phyloP scores from a whole-genome alignment of 306 rosid genomes.

The Glycyrrhiza uralensis region DNA sequence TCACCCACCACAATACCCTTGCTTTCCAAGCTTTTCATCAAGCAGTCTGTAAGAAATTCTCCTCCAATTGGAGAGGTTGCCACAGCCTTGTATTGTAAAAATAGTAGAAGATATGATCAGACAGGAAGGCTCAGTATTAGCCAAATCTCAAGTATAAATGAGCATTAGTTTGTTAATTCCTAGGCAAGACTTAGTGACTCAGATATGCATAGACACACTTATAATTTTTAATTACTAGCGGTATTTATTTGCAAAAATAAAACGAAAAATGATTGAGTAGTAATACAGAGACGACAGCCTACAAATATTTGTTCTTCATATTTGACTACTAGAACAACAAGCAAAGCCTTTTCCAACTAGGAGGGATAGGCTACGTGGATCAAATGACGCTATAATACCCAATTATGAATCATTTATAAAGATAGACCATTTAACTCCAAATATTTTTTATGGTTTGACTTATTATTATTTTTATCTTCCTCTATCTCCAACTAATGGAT shows the following conservation, averaged over 20 bases:
- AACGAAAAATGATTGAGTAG: not conserved
- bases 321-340: not conserved
- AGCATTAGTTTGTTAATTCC: not conserved
- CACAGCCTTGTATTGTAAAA: slow-evolving; percentile 67
- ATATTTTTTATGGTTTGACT: not conserved
- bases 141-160: slow-evolving; percentile 1
- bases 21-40: slow-evolving; percentile 96
- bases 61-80: slow-evolving; percentile 93
- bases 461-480: not conserved
- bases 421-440: not conserved
- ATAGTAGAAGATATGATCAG: slow-evolving; percentile 11
- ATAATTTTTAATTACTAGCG: not conserved
- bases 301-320: not conserved
- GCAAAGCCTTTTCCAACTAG: not conserved
- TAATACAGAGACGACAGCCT: not conserved
- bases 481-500: not conserved
- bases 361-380: not conserved
- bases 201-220: not conserved
- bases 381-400: not conserved
- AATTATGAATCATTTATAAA: not conserved
- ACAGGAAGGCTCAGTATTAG: slow-evolving; percentile 1
- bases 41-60: slow-evolving; percentile 92
- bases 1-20: slow-evolving; percentile 80
- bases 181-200: not conserved
- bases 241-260: not conserved